Evolutionary conservation across 1,284 basidiomycete genomes (phyloP).

Genomic region (Polyporus tsugae): DNA sequence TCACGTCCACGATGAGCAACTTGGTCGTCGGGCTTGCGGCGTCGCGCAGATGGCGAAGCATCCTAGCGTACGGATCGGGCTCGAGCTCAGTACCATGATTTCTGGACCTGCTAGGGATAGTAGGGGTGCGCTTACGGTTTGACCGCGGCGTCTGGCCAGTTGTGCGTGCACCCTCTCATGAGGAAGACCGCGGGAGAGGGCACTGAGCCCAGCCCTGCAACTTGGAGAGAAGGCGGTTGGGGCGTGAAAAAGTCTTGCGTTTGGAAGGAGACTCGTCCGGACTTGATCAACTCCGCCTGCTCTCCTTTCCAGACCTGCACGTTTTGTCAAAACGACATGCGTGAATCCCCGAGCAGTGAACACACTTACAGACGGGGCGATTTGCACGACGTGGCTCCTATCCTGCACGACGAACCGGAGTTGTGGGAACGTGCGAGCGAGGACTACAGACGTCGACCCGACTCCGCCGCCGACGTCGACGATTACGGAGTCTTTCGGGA

Average conservation of each 20-base stretch:
- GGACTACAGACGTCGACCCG: conserved; percentile 70
- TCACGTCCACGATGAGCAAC: conserved; percentile 26
- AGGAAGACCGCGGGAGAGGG: conserved; percentile 63
- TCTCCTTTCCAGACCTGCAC: conserved; percentile 62
- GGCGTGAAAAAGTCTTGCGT: conserved; percentile 77
- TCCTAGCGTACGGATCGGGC: conserved; percentile 7
- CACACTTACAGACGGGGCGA: conserved; percentile 61
- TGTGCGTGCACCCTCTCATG: conserved; percentile 77
- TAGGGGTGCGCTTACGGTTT: conserved; percentile 29
- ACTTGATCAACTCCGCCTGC: conserved; percentile 66
- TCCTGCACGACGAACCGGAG: conserved; percentile 77
- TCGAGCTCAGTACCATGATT: conserved; percentile 28
- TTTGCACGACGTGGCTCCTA: conserved; percentile 64
- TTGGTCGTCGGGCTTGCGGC: conserved; percentile 22
- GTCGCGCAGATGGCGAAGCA: conserved; percentile 24
- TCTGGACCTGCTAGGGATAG: conserved; percentile 18
- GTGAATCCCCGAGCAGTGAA: background rate
- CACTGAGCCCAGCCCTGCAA: conserved; percentile 14
- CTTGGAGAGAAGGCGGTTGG: conserved; percentile 51
- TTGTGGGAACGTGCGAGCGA: conserved; percentile 62
- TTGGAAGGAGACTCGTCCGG: conserved; percentile 65
- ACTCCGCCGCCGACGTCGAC: conserved; percentile 82
- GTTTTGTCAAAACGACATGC: no score
- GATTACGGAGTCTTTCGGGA: conserved; percentile 57
- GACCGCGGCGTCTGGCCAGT: conserved; percentile 74